Evolutionary conservation across 495 filamentous ascomycete genomes (phyloP), one percentile per base, ranked within the genome.

Genomic region (Penicillium soppii): DNA sequence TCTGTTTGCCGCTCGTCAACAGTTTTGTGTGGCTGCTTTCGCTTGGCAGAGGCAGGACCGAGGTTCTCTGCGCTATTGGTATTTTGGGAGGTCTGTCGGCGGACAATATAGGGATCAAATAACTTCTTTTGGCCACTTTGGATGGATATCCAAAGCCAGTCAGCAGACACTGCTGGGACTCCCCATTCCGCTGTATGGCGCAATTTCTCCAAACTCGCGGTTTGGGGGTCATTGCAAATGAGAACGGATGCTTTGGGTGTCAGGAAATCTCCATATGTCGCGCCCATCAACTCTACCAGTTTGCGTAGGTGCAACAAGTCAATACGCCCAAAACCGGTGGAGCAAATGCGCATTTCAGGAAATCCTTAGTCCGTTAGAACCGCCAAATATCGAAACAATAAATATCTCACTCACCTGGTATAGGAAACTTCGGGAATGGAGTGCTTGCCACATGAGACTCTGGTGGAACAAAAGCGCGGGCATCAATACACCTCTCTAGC

Each of bases 101-200:
- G 66, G 12, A 77, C 56, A 8, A 74, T 43, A 52, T 78, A 79
- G 4, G 73, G 60, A n/a, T 71, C 69, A 37, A 83, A 81, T 12
- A 75, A 62, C 42, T 81, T 74, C 54, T 63, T 75, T 47, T 76
- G 69, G n/a, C 79, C 79, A 29, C 58, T 62, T 40, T 72, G 67
- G n/a, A 97, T 82, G 57, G 86, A 92, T 41, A 83, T 80, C 83
- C 87, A 91, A 3, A 98, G 73, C 94, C 94, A 98, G 12, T 83
- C 82, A 4, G 79, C 78, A 5, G 77, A 82, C 16, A 97, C 88
- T 2, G 90, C 82, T 20, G 91, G 88, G 7, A 97, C 84, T 10
- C 79, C 77, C 75, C 90, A 89, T 52, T 81, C 73, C 20, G 77
- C 52, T 1, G 91, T 88, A 68, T 88, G 83, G 10, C 84, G 76